Percentiles rank a stretch among this genome's conserved stretches.
These are phyloP conservation scores for Kodamaea alishanica DNA, from an alignment of 1,139 yeast species.

Conservation along the genomic window DNA sequence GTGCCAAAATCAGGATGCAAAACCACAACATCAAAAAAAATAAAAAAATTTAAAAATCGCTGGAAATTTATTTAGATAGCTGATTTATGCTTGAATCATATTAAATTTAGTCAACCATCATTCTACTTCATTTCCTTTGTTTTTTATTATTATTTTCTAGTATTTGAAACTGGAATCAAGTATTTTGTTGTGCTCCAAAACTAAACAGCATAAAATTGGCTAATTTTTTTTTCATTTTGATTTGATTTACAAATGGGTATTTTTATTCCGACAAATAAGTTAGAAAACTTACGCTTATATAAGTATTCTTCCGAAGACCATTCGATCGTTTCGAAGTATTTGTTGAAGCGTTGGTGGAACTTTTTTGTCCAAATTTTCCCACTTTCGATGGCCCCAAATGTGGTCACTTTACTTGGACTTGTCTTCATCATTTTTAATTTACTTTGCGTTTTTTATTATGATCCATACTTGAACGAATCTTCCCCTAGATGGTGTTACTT, in stretches of 20 bases:
- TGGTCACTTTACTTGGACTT: slow-evolving; percentile 78
- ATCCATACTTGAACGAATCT: slow-evolving; percentile 58
- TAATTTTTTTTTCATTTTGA: slow-evolving; percentile 1
- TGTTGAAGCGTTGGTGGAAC: slow-evolving; percentile 78
- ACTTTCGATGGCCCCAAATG: slow-evolving; percentile 81
- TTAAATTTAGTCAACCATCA: no score
- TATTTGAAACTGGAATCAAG: no score
- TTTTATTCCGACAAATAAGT: slow-evolving; percentile 59
- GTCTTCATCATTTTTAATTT: slow-evolving; percentile 65
- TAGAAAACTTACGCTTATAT: slow-evolving; percentile 63
- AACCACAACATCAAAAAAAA: no score
- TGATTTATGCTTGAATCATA: no score
- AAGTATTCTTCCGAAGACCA: slow-evolving; percentile 77
- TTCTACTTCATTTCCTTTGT: background rate
- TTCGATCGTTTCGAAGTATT: slow-evolving; percentile 68
- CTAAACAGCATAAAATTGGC: background rate
- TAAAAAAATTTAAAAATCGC: no score
- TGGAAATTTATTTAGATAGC: no score
- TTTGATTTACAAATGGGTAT: slow-evolving; percentile 53
- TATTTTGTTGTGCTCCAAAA: no score
- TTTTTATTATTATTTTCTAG: background rate
- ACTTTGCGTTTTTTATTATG: slow-evolving; percentile 63
- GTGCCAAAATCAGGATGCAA: no score
- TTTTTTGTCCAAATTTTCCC: slow-evolving; percentile 75
- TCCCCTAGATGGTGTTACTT: slow-evolving; percentile 83